Conservation (phyloP, 116 monocot genomes). For the Papilionanthe hybrid region DNA sequence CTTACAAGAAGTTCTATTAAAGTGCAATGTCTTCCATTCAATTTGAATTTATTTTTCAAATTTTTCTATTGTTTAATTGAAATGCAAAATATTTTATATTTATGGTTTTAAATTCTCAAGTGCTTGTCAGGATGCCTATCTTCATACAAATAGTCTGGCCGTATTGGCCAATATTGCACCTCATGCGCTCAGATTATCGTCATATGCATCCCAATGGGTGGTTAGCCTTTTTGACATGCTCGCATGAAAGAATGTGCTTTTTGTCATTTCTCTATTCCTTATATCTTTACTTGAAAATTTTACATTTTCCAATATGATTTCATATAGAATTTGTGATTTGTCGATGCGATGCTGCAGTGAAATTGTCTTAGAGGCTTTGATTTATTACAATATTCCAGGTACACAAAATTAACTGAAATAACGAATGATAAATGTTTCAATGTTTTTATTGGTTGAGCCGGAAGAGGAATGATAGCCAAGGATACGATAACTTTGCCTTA, state of each 20-base stretch:
- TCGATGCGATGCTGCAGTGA: not conserved
- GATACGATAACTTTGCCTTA: constrained; percentile 55
- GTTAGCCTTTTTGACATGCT: constrained; percentile 99
- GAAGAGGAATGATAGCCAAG: constrained; percentile 27
- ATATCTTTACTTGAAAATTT: not conserved
- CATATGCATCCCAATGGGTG: constrained; percentile 95
- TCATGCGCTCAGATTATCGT: no score
- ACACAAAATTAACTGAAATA: constrained; percentile 73
- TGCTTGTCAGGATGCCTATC: constrained; percentile 69
- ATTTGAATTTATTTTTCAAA: not conserved
- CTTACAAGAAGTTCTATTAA: no score
- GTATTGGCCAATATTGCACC: constrained; percentile 93
- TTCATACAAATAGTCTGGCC: constrained; percentile 95
- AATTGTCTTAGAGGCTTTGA: not conserved
- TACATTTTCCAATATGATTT: no score
- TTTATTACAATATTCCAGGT: constrained; percentile 31
- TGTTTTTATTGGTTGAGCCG: constrained; percentile 38
- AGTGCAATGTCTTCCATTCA: no score
- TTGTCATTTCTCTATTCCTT: not conserved
- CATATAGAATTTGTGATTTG: not conserved
- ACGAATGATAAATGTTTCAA: constrained; percentile 56
- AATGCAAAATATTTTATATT: not conserved
- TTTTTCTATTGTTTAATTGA: not conserved
- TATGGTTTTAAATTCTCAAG: not conserved
- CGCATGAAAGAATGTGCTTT: constrained; percentile 69